phyloP scores from a whole-genome alignment of 2,329 filamentous ascomycete genomes.

The Colletotrichum siamense region DNA sequence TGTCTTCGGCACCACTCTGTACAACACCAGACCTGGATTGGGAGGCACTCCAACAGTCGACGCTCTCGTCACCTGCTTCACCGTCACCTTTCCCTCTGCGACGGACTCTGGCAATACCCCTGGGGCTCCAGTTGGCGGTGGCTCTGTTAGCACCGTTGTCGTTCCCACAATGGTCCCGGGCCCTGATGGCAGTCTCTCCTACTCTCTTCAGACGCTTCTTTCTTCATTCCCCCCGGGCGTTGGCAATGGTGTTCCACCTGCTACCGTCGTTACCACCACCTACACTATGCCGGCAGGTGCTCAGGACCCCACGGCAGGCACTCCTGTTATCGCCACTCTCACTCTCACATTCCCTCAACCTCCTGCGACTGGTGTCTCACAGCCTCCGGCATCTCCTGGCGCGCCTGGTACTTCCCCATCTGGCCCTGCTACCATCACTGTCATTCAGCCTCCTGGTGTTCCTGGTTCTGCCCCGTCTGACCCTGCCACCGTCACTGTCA shows the following conservation, averaged over 20 bases:
- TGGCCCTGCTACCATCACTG: background rate
- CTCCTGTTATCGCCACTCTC: conserved; percentile 26
- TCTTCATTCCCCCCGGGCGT: conserved; percentile 31
- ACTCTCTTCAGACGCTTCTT: conserved; percentile 30
- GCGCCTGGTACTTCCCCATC: background rate
- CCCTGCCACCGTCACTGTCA: background rate
- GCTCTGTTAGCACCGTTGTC: background rate
- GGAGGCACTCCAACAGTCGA: conserved; percentile 13
- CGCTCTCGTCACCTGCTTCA: conserved; percentile 28
- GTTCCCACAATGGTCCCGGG: conserved; percentile 26
- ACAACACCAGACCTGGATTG: conserved; percentile 1
- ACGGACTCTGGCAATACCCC: background rate
- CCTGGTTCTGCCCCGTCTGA: background rate
- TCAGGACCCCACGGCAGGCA: conserved; percentile 1
- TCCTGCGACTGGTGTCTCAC: background rate
- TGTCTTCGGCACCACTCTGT: conserved; percentile 21
- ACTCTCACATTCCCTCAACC: conserved; percentile 15
- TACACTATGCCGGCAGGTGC: conserved; percentile 31
- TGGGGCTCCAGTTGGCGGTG: background rate
- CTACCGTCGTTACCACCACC: conserved; percentile 23
- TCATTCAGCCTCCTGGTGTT: background rate
- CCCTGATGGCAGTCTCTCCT: conserved; percentile 35
- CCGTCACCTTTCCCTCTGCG: conserved; percentile 25
- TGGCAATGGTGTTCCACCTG: background rate
- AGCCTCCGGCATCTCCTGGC: background rate